Conservation (phyloP, 1,139 yeast species). For the Yamadazyma trypodendri region DNA sequence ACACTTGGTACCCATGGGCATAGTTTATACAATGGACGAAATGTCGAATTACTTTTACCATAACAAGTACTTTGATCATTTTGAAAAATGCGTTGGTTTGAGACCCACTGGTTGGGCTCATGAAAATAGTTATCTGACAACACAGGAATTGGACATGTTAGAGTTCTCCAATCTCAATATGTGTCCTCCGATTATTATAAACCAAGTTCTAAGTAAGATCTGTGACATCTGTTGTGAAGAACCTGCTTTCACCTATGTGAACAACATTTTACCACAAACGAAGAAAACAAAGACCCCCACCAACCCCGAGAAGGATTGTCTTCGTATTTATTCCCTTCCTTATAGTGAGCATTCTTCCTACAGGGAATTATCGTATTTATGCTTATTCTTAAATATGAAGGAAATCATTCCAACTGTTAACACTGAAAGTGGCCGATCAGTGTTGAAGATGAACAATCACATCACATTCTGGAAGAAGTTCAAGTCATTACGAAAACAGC, state of each 20-base stretch:
- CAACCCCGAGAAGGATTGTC: conserved; percentile 24
- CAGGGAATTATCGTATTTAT: conserved; percentile 69
- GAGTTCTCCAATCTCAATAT: conserved; percentile 16
- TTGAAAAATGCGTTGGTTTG: conserved; percentile 60
- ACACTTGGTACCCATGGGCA: conserved; percentile 68
- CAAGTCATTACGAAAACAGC: conserved; percentile 15
- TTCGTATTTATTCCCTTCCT: conserved; percentile 64
- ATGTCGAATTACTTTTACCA: conserved; percentile 51
- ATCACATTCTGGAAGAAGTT: conserved; percentile 44
- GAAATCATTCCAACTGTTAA: conserved; percentile 81
- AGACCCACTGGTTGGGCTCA: conserved; percentile 91
- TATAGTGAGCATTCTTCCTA: conserved; percentile 94
- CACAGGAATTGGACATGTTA: conserved; percentile 15
- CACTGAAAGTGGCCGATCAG: conserved; percentile 36
- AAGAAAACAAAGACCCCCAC: conserved; percentile 18
- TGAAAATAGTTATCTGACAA: conserved; percentile 15
- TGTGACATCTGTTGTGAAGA: conserved; percentile 15
- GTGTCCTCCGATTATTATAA: conserved; percentile 5
- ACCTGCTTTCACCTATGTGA: conserved; percentile 26
- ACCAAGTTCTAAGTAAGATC: conserved; percentile 13
- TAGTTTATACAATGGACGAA: conserved; percentile 34
- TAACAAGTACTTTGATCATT: conserved; percentile 44
- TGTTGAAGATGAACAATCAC: conserved; percentile 43
- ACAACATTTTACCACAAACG: conserved; percentile 35
- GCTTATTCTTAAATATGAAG: conserved; percentile 47